Base-by-base conservation (phyloP, 805 yeast species). In the Candida orba region DNA sequence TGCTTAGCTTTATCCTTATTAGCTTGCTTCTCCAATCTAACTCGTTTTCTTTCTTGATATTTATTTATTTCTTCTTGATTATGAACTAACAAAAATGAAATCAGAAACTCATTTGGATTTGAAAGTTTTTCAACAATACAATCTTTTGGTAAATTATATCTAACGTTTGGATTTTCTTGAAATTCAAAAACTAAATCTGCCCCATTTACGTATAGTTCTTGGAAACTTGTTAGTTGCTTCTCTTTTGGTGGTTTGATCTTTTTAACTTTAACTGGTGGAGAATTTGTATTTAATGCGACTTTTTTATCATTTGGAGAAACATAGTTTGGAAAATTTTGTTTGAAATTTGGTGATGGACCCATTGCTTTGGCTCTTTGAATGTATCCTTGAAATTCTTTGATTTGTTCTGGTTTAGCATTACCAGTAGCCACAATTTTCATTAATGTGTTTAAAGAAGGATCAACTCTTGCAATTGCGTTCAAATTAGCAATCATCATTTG, bases 361-460 rank as follows among this genome's bases (percentile, higher is more conserved):
- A 83, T 81, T 25, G 73, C 78, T 48, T 84, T 73, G 0, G 97
- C 97, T 43, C 79, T 69, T 46, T 78, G 80, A 44, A 91, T 88
- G 53, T 84, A 85, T 18, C 75, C 79, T 60, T 90, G 95, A 60
- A 91, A 91, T 37, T 77, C 79, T 22, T 76, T 67, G 15, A 91
- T 83, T 59, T 88, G 91, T 7, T 73, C 79, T 6, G 77, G 74
- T 1, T 79, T 61, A 0, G 96, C 96, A 22, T 69, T 72, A 5
- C 95, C 95, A 44, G 82, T 75, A 0, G 98, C 97, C 2, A 91
- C 96, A 6, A 73, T 75, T 49, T 81, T 79, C 96, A 91, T 89
- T 41, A 91, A 65, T 1, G 73, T 64, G 50, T 79, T 83, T 40
- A 91, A 63, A 5, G 79, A 72, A 0, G 78, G 71, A 55, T 89